A percentile compares a stretch with the other conserved stretches of the same genome.
phyloP scores from a whole-genome alignment of 2,329 filamentous ascomycete species.

The Microsporum canis region DNA sequence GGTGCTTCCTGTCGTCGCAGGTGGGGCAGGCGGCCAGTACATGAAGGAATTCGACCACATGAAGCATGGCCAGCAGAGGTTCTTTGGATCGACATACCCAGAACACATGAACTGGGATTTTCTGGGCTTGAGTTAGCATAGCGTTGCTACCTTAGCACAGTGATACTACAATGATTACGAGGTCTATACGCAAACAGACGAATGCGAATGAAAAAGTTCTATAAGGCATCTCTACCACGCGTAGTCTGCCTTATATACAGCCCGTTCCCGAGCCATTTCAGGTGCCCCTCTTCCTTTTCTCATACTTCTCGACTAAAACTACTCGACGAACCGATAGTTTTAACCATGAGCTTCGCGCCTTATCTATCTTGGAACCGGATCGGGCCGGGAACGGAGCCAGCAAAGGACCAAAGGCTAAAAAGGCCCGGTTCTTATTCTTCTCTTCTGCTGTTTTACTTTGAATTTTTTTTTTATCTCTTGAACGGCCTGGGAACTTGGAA shows the following conservation, averaged over 20 bases:
- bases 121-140: slow-evolving; percentile 7
- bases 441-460: background rate
- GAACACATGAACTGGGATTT: slow-evolving; percentile 12
- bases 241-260: background rate
- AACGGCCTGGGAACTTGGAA: slow-evolving; percentile 1
- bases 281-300: background rate
- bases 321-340: background rate
- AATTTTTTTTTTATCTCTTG: background rate
- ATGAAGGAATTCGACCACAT: slow-evolving; percentile 8
- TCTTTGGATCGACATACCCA: slow-evolving; percentile 10
- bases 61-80: slow-evolving; percentile 10
- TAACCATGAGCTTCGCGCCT: background rate
- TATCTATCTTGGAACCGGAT: background rate
- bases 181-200: background rate
- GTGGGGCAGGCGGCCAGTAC: background rate
- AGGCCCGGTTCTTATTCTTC: background rate
- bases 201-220: background rate
- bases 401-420: background rate
- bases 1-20: background rate
- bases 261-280: background rate
- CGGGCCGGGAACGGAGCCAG: background rate
- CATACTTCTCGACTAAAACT: background rate
- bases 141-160: background rate
- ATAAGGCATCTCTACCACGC: background rate
- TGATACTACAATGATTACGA: background rate